phyloP scores from a whole-genome alignment of 2,329 filamentous ascomycete species.

The Colletotrichum chlorophyti region DNA sequence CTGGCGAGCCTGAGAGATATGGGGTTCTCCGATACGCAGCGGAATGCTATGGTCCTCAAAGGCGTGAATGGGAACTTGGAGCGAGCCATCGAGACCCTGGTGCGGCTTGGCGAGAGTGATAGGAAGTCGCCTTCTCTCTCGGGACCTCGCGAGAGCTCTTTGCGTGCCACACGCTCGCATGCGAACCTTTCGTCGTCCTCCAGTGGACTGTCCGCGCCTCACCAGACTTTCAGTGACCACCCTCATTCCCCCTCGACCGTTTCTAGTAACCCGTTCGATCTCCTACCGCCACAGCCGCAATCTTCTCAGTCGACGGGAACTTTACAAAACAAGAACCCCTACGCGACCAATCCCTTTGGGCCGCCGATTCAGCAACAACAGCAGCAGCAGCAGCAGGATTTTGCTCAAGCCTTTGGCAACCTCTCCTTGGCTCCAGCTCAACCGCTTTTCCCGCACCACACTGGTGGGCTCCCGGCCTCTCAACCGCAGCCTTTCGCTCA shows the following conservation, averaged over 20 bases:
- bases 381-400: slow-evolving; percentile 47
- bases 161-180: slow-evolving; percentile 58
- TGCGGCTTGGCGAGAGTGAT: slow-evolving; percentile 78
- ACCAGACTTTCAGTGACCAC: slow-evolving; percentile 32
- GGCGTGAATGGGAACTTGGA: slow-evolving; percentile 86
- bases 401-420: slow-evolving; percentile 77
- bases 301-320: slow-evolving; percentile 71
- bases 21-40: slow-evolving; percentile 86
- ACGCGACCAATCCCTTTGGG: slow-evolving; percentile 76
- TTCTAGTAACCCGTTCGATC: slow-evolving; percentile 74
- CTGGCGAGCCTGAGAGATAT: slow-evolving; percentile 81
- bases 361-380: slow-evolving; percentile 50
- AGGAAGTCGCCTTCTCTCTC: slow-evolving; percentile 48
- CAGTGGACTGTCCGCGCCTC: slow-evolving; percentile 42
- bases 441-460: slow-evolving; percentile 77
- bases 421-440: slow-evolving; percentile 70
- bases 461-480: slow-evolving; percentile 63
- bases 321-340: slow-evolving; percentile 63
- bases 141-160: slow-evolving; percentile 54
- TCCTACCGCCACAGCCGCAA: slow-evolving; percentile 60
- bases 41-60: slow-evolving; percentile 82
- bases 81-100: slow-evolving; percentile 82
- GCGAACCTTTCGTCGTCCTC: slow-evolving; percentile 59
- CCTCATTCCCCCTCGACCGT: slow-evolving; percentile 46
- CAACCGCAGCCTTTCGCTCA: slow-evolving; percentile 47